Base-by-base conservation (phyloP, 2,329 filamentous ascomycete genomes). In the Aaosphaeria pasadenensis region DNA sequence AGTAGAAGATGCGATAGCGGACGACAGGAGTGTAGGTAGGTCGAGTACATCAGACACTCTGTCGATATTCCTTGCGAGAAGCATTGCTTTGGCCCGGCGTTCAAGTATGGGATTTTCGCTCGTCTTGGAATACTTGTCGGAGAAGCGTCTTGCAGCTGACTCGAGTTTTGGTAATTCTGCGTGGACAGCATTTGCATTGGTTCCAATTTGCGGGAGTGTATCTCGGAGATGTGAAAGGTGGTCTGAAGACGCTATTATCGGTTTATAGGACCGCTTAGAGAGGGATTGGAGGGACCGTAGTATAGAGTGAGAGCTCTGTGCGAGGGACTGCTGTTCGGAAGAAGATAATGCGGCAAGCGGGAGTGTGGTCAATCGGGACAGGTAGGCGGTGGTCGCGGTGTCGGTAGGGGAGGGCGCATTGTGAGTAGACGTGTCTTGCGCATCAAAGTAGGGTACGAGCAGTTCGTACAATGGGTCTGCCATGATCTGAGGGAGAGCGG, bases 11-110 rank as follows among this genome's bases (percentile, higher is more conserved):
- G 81, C 81, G 48, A 91, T 86, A 41, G 91, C 86, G 1, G 91
- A 91, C 9, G 88, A 87, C 11, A 99, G 81, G 32, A 97, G 75
- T 0, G 87, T 85, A 0, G 94, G 94, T 30, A 99, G 80, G 62
- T 97, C 92, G 50, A 99, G 83, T 31, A 97, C 86, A 67, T 96
- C 91, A 30, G 91, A 87, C 3, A 97, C 79, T 47, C 92, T 84
- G 67, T 96, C 92, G 30, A 92, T 86, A 66, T 96, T 97, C 42
- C 89, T 82, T 13, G 89, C 83, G 11, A 97, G 77, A 24, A 95
- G 79, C 63, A 96, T 81, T 0, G 89, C 88, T 64, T 87, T 86
- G 61, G 88, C 89, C 56, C 94, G 83, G 29, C 86, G 76, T 44
- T 85, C 84, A 30, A 96, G 77, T 0, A 89, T 74, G 7, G 72